Conservation (phyloP, 2,329 filamentous ascomycete genomes). For the Clathrospora elynae region DNA sequence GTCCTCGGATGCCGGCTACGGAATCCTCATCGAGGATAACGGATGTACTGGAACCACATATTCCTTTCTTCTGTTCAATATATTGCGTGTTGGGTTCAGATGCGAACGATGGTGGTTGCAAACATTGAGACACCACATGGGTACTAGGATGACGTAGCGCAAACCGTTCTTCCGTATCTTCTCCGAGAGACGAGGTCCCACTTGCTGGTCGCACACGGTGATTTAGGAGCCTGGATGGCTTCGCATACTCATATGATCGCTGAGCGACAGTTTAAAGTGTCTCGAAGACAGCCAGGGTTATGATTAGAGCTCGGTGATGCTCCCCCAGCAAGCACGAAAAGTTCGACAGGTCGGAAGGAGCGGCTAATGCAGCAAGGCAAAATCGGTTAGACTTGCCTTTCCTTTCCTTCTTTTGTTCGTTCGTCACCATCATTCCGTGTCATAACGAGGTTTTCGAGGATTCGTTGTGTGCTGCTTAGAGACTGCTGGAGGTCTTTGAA, state of each 20-base stretch:
- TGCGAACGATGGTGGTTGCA: conserved; percentile 7
- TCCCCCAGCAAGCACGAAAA: conserved; percentile 1
- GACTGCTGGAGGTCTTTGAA: too few species aligned
- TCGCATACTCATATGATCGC: neutral
- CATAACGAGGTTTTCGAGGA: too few species aligned
- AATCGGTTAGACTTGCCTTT: too few species aligned
- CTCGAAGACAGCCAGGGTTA: neutral
- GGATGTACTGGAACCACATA: neutral
- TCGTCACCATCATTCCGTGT: too few species aligned
- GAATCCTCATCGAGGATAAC: neutral
- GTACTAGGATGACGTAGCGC: conserved; percentile 12
- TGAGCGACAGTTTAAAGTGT: neutral
- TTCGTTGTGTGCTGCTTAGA: too few species aligned
- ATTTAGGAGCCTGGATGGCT: neutral
- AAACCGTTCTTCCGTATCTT: conserved; percentile 7
- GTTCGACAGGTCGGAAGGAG: neutral
- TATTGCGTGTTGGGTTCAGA: conserved; percentile 2
- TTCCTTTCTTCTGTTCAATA: neutral
- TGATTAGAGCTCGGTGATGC: neutral
- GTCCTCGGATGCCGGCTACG: conserved; percentile 16
- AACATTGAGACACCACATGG: conserved; percentile 5
- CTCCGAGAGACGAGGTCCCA: conserved; percentile 2
- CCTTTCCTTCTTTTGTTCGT: neutral
- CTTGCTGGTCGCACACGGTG: conserved; percentile 5
- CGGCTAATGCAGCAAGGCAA: neutral